phyloP scores from a whole-genome alignment of 768 basidiomycete genomes.

The Tylopilus balloui region DNA sequence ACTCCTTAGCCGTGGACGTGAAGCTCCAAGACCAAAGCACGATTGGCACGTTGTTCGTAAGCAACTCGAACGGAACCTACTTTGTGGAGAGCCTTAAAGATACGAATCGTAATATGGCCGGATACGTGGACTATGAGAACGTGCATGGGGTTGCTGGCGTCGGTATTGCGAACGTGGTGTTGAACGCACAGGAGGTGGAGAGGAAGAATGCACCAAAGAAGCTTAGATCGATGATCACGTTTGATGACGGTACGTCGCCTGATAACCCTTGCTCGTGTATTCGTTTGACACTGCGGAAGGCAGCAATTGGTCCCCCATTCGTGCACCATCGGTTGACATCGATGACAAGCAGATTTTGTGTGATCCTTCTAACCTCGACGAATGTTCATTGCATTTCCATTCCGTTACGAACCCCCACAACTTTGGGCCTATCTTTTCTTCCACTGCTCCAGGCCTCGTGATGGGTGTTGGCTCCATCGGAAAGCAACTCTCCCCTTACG shows the following conservation, averaged over 20 bases:
- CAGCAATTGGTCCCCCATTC: conserved; percentile 72
- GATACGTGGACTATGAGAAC: conserved; percentile 92
- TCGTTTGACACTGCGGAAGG: conserved; percentile 31
- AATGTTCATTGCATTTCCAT: conserved; percentile 85
- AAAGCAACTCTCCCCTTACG: conserved; percentile 58
- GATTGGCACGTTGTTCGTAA: conserved; percentile 91
- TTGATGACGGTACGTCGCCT: conserved; percentile 66
- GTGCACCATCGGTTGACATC: conserved; percentile 52
- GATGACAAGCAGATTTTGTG: conserved; percentile 64
- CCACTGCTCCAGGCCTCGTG: conserved; percentile 87
- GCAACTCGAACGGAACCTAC: conserved; percentile 93
- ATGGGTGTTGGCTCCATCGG: conserved; percentile 97
- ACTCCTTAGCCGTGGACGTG: conserved; percentile 94
- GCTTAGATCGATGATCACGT: conserved; percentile 78
- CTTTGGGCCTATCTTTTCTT: conserved; percentile 90
- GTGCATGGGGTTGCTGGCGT: conserved; percentile 85
- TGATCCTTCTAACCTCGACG: conserved; percentile 47
- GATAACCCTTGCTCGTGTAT: background rate
- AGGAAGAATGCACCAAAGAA: conserved; percentile 63
- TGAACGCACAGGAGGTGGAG: conserved; percentile 82
- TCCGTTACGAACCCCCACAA: conserved; percentile 93
- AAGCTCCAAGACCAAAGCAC: conserved; percentile 59
- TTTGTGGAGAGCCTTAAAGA: conserved; percentile 89
- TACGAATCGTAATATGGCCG: conserved; percentile 84
- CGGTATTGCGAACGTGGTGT: conserved; percentile 84